These are phyloP conservation scores for Calophaca sinica DNA, from an alignment of 306 rosid species.

Conservation along the genomic window DNA sequence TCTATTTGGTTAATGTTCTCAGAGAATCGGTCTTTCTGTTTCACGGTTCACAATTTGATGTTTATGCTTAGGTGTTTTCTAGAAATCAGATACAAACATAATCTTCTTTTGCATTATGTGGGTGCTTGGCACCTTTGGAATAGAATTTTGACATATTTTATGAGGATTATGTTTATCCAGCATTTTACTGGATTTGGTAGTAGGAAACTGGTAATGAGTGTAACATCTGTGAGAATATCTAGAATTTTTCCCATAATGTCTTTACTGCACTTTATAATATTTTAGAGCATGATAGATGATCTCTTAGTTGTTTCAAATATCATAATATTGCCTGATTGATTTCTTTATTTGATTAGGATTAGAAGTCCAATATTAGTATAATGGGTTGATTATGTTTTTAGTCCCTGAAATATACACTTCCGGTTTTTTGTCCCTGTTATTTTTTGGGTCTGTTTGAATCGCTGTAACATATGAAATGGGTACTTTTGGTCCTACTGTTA, in stretches of 20 bases:
- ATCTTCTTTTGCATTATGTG: not conserved
- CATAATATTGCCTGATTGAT: no score
- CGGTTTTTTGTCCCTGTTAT: no score
- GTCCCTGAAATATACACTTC: no score
- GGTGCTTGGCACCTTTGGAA: slow-evolving; percentile 11
- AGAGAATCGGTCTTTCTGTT: not conserved
- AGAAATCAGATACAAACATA: not conserved
- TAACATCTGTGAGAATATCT: not conserved
- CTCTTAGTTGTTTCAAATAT: no score
- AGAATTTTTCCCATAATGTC: not conserved
- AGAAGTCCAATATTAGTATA: no score
- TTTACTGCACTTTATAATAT: no score
- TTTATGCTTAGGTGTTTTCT: slow-evolving; percentile 5
- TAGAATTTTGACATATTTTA: not conserved
- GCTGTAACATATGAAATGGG: no score
- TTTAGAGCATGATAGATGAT: no score
- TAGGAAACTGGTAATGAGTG: not conserved
- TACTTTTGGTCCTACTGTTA: no score
- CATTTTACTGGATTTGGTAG: not conserved
- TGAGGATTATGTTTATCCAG: slow-evolving; percentile 3
- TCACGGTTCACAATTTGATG: slow-evolving; percentile 9
- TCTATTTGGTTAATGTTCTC: slow-evolving; percentile 10
- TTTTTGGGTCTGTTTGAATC: no score
- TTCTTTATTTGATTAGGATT: no score
- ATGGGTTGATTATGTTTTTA: no score